These are phyloP conservation scores for Agroathelia rolfsii DNA, from an alignment of 1,284 basidiomycete species.

Conservation along the genomic window DNA sequence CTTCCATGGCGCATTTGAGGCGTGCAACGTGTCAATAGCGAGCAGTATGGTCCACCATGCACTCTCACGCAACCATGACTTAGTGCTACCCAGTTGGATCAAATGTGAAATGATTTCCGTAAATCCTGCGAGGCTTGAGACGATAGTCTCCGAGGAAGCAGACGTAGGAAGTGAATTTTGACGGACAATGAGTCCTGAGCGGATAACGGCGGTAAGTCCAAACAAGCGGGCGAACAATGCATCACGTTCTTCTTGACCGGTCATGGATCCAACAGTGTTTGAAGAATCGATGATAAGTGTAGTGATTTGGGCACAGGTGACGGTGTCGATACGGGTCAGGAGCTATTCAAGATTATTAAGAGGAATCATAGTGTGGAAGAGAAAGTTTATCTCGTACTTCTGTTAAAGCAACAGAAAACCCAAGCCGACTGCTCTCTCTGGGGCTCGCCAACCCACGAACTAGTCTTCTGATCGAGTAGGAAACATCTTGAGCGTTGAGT, in stretches of 20 bases:
- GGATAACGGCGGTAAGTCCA: conserved; percentile 75
- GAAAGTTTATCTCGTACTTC: conserved; percentile 57
- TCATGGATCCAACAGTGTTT: conserved; percentile 62
- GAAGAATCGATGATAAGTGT: conserved; percentile 63
- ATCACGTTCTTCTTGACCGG: conserved; percentile 88
- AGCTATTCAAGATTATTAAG: conserved; percentile 40
- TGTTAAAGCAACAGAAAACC: conserved; percentile 92
- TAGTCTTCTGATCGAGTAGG: conserved; percentile 79
- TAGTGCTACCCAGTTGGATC: conserved; percentile 66
- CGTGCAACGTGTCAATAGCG: conserved; percentile 50
- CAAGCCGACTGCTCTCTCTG: conserved; percentile 85
- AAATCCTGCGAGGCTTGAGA: conserved; percentile 55
- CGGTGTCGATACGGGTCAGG: conserved; percentile 68
- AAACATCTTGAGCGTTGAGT: conserved; percentile 79
- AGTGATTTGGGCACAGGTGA: conserved; percentile 72
- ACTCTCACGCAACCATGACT: conserved; percentile 88
- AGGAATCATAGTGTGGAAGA: conserved; percentile 3
- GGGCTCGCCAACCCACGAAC: conserved; percentile 85
- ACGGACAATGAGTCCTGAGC: conserved; percentile 71
- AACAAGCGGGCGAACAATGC: conserved; percentile 88
- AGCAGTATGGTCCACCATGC: conserved; percentile 79
- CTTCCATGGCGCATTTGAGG: conserved; percentile 62
- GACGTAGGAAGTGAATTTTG: conserved; percentile 41
- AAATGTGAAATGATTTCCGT: conserved; percentile 57
- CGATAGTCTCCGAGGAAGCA: conserved; percentile 38